phyloP scores from a whole-genome alignment of 2,329 filamentous ascomycete species.

The Xylariaceae sp. region DNA sequence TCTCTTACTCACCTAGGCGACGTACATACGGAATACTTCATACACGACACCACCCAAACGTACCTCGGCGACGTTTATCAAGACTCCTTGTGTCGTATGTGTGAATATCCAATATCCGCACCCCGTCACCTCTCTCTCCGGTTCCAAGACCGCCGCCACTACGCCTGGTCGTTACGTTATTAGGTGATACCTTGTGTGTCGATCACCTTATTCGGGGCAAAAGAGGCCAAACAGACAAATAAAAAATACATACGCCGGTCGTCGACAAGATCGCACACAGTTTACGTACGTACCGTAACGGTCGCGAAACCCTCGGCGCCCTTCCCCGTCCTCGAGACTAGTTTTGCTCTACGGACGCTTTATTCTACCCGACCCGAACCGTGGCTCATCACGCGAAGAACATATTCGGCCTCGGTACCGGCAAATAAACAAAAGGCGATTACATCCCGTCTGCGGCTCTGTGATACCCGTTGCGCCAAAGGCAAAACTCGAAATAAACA shows the following conservation, averaged over 20 bases:
- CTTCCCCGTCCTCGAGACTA: neutral
- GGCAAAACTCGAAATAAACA: neutral
- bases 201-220: conserved; percentile 4
- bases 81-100: neutral
- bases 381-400: conserved; percentile 4
- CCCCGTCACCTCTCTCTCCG: conserved; percentile 8
- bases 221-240: conserved; percentile 1
- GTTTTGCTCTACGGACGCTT: neutral
- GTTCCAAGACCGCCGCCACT: neutral
- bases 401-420: conserved; percentile 2
- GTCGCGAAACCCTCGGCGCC: conserved; percentile 6
- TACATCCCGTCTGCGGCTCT: too few species aligned
- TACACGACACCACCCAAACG: neutral
- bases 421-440: neutral
- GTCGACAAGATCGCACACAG: too few species aligned
- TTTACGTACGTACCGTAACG: too few species aligned
- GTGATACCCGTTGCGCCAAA: too few species aligned
- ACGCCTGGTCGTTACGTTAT: neutral
- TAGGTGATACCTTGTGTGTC: conserved; percentile 17
- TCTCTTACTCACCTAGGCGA: too few species aligned
- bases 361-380: neutral
- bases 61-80: neutral
- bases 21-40: neutral
- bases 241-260: conserved; percentile 7
- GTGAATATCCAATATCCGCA: conserved; percentile 14